These are phyloP conservation scores for Gyromitra esculenta DNA, from an alignment of 2,329 filamentous ascomycete species.

Conservation along the genomic window DNA sequence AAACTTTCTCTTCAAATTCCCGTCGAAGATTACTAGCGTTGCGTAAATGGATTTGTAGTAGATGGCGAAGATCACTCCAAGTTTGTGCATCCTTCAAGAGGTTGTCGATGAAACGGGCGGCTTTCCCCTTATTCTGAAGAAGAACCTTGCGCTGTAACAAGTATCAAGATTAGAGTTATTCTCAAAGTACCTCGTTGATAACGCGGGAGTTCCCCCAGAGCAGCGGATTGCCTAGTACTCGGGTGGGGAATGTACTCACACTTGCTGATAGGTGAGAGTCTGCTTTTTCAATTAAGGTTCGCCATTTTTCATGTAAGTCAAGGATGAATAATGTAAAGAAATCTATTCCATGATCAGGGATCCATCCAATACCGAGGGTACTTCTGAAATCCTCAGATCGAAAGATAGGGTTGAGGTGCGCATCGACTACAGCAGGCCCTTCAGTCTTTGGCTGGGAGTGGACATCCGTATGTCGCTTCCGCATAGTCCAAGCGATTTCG, in stretches of 20 bases:
- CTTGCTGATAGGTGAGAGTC: slow-evolving; percentile 13
- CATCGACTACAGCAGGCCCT: not conserved
- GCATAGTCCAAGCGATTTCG: no score
- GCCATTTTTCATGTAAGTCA: slow-evolving; percentile 24
- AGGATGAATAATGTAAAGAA: slow-evolving; percentile 37
- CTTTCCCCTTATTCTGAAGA: not conserved
- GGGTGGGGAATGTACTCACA: no score
- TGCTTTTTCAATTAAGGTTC: slow-evolving; percentile 21
- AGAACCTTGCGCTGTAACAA: not conserved
- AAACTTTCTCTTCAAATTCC: not conserved
- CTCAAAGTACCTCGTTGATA: no score
- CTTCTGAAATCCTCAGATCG: slow-evolving; percentile 31
- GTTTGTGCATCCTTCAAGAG: not conserved
- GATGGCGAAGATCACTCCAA: not conserved
- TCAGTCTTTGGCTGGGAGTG: not conserved
- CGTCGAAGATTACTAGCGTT: not conserved
- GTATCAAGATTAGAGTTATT: no score
- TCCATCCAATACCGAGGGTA: slow-evolving; percentile 32
- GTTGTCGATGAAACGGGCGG: not conserved
- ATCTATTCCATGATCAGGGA: slow-evolving; percentile 33
- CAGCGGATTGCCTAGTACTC: no score
- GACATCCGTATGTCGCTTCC: no score
- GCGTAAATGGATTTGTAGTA: not conserved
- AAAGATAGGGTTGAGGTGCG: slow-evolving; percentile 8
- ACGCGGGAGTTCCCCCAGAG: no score